phyloP scores from a whole-genome alignment of 441 rosid genomes.

The Euphorbia neoarborescens region DNA sequence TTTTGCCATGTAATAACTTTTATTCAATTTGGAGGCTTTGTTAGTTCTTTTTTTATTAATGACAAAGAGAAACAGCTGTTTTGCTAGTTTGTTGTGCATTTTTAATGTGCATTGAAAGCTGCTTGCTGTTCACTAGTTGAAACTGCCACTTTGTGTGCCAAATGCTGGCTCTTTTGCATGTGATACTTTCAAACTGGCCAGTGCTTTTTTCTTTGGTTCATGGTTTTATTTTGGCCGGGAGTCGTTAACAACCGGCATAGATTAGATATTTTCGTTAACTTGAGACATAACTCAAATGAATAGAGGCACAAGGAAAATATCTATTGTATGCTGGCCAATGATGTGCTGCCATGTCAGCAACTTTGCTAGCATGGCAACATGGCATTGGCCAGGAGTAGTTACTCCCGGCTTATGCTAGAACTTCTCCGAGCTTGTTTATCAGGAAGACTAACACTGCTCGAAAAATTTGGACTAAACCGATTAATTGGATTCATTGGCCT shows the following conservation, averaged over 20 bases:
- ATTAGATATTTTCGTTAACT: no score
- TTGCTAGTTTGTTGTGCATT: constrained; percentile 16
- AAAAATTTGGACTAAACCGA: background rate
- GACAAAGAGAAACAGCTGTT: constrained; percentile 21
- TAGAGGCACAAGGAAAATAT: no score
- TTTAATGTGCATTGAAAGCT: constrained; percentile 19
- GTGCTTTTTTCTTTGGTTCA: background rate
- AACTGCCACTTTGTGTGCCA: constrained; percentile 25
- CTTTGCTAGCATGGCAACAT: no score
- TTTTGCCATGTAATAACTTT: background rate
- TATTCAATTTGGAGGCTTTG: constrained; percentile 9
- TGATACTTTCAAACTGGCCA: background rate
- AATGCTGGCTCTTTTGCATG: constrained; percentile 18
- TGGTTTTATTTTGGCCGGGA: no score
- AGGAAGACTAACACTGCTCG: no score
- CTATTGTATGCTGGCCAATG: no score
- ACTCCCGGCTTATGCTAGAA: no score
- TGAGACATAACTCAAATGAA: no score
- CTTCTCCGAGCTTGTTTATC: background rate
- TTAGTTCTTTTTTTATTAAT: constrained; percentile 9
- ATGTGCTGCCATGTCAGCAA: no score
- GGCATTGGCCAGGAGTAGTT: no score
- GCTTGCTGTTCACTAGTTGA: constrained; percentile 10
- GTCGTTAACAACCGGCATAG: no score
- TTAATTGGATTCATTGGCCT: no score